Evolutionary conservation across 805 yeast genomes (phyloP), one percentile per base, ranked within the genome.

Genomic region (Wilhelminamyces savonicus): DNA sequence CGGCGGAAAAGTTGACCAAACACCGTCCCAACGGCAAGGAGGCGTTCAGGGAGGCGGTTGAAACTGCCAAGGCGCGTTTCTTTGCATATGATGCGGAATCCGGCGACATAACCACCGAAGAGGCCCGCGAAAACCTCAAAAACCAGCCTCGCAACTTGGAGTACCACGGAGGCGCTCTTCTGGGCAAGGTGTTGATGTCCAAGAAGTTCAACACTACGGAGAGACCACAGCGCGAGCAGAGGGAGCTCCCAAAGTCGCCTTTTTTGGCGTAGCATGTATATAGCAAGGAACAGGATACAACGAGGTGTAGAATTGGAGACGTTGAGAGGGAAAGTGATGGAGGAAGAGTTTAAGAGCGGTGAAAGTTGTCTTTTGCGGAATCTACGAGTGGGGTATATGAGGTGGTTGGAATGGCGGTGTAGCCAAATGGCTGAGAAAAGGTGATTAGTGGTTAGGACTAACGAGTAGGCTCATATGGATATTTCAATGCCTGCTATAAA

Each of bases 1-100:
- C 83, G 44, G 74, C 78, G 26, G 52, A 57, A 3, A 72, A 75
- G 43, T 56, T 82, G 31, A 52, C 66, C 6, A 49, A 56, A 31
- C 51, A 52, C 30, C 60, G 78, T 35, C 46, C 49, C n/a, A 59
- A 71, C 35, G 84, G 84, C 7, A 60, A 66, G 27, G 57, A 34
- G 46, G 7, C 37, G 44, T 44, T 42, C 37, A 30, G 42, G 24
- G 36, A 30, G 7, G 40, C 48, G 3, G 44, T 39, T 34, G 35
- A 48, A 36, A 55, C 53, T 16, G 54, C 60, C 31, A 64, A 64
- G 33, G 37, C 21, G 13, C 55, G 50, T 18, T 64, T 64, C 31
- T 64, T 63, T 48, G 45, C 49, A 23, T 52, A 43, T 26, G 55
- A 64, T 30, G 45, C 56, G 2, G 63, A 52, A 30, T 39, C 53